Base-by-base conservation (phyloP, 345 rosid species). In the Salix udensis region DNA sequence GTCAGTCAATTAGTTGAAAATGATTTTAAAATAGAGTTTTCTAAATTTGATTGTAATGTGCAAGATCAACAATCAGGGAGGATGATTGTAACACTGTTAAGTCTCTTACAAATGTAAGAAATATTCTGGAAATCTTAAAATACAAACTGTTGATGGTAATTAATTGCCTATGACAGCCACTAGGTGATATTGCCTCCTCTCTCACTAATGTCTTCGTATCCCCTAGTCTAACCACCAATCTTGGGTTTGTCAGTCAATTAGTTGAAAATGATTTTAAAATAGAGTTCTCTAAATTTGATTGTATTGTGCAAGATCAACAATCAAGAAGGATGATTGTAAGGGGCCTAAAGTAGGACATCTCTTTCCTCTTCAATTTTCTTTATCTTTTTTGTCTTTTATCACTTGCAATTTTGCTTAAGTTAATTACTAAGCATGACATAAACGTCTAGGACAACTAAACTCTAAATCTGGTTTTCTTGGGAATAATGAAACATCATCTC, bases 11-110 rank as follows among this genome's bases (percentile, higher is more conserved):
- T 64, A 8, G 71, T 74, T 10, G 23, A 73, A 9, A 9, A 62
- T 18, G 30, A 62, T 2, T 76, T 24, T 31, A 16, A 40, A 39
- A 44, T 69, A 0, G 2, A n/a, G 28, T 76, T 70, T 44, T 76
- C 21, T 5, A 11, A 18, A 19, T 7, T 7, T 70, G 40, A 39
- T 61, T 71, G 42, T 24, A 6, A n/a, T 77, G 30, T 70, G 28
- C 14, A 64, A 31, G 80, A 52, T 72, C 58, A 77, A 53, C 46
- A 31, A 10, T 64, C 53, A 37, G 13, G 67, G 68, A 78, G 2
- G n/a, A 28, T 65, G 42, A 48, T 37, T 0, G 18, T 18, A 53
- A 7, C 12, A 53, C 0, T 53, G 4, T 0, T 53, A 4, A 7
- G 19, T 53, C 60, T 53, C 24, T 21, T 53, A 53, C 11, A 0